Conservation (phyloP, 1,139 yeast genomes). For the Kluyveromyces sp. region DNA sequence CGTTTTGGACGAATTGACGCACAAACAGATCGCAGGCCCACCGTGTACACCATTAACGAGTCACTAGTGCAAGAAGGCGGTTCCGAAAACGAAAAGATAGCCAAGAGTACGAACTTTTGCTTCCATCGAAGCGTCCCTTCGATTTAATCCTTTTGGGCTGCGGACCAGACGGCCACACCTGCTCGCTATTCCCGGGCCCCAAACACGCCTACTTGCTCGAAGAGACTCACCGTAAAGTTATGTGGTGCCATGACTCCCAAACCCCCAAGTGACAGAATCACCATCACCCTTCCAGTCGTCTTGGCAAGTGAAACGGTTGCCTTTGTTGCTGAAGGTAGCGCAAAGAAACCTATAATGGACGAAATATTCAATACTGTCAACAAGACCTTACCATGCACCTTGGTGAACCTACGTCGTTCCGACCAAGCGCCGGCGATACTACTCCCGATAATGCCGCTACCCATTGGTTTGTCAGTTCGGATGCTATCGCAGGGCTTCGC, state of each 20-base stretch:
- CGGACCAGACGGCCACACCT: conserved; percentile 98
- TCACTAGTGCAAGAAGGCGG: conserved; percentile 60
- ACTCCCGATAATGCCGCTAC: conserved; percentile 27
- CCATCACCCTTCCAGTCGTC: conserved; percentile 87
- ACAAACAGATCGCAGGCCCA: conserved; percentile 35
- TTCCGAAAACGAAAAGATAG: conserved; percentile 49
- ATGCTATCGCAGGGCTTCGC: conserved; percentile 58
- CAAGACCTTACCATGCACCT: conserved; percentile 57
- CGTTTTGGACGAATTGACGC: conserved; percentile 50
- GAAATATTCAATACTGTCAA: conserved; percentile 55
- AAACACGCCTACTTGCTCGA: conserved; percentile 59
- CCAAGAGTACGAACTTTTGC: conserved; percentile 76
- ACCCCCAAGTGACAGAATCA: conserved; percentile 85
- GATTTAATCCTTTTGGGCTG: conserved; percentile 87
- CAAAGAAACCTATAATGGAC: conserved; percentile 66
- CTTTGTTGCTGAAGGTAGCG: conserved; percentile 85
- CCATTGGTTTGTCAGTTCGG: conserved; percentile 74
- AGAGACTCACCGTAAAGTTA: conserved; percentile 80
- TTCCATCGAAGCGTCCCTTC: conserved; percentile 52
- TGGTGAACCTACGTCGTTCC: conserved; percentile 42
- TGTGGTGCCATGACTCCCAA: conserved; percentile 87
- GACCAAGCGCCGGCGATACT: no score
- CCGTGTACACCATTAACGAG: conserved; percentile 76
- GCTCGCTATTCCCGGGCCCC: conserved; percentile 62
- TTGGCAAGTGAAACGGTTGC: conserved; percentile 47